Base-by-base conservation (phyloP, 2,329 filamentous ascomycete genomes). In the Bipolaris bicolor region DNA sequence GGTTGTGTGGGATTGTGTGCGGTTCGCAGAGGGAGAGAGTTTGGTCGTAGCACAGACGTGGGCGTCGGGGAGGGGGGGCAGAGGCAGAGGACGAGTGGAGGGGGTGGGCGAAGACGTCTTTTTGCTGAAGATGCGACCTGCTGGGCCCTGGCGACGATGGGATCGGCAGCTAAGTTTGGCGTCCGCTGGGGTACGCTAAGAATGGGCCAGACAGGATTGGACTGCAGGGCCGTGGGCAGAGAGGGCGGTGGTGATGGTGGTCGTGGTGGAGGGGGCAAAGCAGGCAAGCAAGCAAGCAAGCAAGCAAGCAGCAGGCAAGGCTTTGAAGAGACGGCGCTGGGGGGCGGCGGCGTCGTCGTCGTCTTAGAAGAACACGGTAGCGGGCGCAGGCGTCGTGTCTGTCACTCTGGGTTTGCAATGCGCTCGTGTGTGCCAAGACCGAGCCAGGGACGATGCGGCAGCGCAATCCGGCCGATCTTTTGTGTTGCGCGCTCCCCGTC, bases 161-260 rank as follows among this genome's bases (percentile, higher is more conserved):
- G 64, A 67, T 67, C 64, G 63, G 63, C 64, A 62, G 39, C 63
- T 65, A 67, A 60, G 52, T 49, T 41, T 57, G 58, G 63, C 63
- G 57, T 59, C 63, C 60, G 49, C 60, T 65, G 61, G 64, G 64
- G 61, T 45, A 59, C 61, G 62, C 64, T 64, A 60, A 13, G 36
- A 39, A 48, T 49, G 47, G 20, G 44, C 54, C 51, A 46, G 55
- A 50, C 48, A 33, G 50, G 34, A 37, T 11, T 7, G 13, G 15
- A n/a, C 34, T 16, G 34, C 26, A 29, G 26, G 26, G 26, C 26
- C 26, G 7, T 10, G 26, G 9, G 26, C 10, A 29, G 26, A 10
- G 26, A 29, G 26, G 31, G 11, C 18, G 33, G 22, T 18, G 24
- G 29, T 13, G 20, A 6, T n/a, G 34, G 11, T 45, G 39, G 10